Evolutionary conservation across 805 yeast species (phyloP).

Genomic region (Teunomyces lycoperdinae): DNA sequence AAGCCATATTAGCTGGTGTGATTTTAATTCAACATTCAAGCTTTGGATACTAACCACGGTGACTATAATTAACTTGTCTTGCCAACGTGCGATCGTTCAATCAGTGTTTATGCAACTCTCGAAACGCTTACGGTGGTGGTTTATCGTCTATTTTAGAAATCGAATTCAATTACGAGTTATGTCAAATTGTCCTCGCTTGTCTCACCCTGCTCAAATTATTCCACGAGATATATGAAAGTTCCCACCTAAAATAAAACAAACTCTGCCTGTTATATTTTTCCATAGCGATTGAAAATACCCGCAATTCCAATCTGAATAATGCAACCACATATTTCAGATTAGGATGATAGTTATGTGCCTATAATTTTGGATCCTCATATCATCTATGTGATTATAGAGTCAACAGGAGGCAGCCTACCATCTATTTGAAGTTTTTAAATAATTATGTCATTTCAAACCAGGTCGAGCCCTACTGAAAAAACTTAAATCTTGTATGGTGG

Average conservation of each 20-base stretch:
- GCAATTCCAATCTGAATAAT: not conserved
- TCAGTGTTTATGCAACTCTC: not conserved
- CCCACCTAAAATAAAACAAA: not conserved
- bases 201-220: not conserved
- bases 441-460: not conserved
- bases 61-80: not conserved
- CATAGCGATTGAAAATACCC: not conserved
- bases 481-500: not conserved
- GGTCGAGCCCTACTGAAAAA: not conserved
- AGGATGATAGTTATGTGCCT: not conserved
- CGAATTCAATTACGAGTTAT: not conserved
- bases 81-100: not conserved
- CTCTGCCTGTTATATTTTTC: not conserved
- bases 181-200: not conserved
- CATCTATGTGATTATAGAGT: not conserved
- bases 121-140: not conserved
- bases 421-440: not conserved
- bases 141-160: not conserved
- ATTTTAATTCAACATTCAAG: not conserved
- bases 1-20: not conserved
- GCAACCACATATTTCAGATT: not conserved
- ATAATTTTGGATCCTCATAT: not conserved
- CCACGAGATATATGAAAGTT: not conserved
- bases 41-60: not conserved
- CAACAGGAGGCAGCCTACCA: not conserved